Evolutionary conservation across 768 basidiomycete genomes (phyloP), one percentile per base, ranked within the genome.

Genomic region (Pisolithus marmoratus): DNA sequence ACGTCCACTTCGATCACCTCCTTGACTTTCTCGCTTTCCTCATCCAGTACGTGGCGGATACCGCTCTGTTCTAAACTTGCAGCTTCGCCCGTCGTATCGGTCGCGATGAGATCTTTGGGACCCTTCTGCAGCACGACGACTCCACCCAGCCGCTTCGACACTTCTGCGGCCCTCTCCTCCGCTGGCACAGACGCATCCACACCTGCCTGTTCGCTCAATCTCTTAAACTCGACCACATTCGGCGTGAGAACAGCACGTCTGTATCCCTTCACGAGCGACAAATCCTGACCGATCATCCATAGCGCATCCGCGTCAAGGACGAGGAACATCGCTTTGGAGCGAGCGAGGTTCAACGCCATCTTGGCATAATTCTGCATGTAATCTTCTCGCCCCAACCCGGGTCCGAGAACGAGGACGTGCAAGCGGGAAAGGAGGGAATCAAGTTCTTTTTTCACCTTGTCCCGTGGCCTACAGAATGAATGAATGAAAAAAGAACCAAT

Each of bases 221-320:
- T 76, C 63, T 84, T 82, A 69, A 98, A 98, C 64, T 98, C 96
- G 54, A 89, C 87, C 12, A 95, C 80, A 59, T 98, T 98, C 0
- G 96, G 96, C 0, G 96, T 98, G 48, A 99, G 70, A 17, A 99
- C 85, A 0, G 89, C 87, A 19, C 89, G 81, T 19, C 85, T 78
- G 65, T 97, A 96, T 1, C 94, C 95, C 57, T 80, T 77, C 52
- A 99, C 82, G 50, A 90, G 65, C 5, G 76, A 71, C 2, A 85
- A 73, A 45, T 94, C 84, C 59, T 86, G 77, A 22, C 91, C 84
- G 22, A 94, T 76, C 68, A 94, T 75, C 75, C 78, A 90, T 17
- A 99, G 78, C 2, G 87, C 92, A 63, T 99, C 95, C 1, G 95
- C 96, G 61, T 99, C 96, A 15, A 99, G 75, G 17, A 98, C 94